phyloP scores from a whole-genome alignment of 768 basidiomycete genomes.

The Collybia sp. region DNA sequence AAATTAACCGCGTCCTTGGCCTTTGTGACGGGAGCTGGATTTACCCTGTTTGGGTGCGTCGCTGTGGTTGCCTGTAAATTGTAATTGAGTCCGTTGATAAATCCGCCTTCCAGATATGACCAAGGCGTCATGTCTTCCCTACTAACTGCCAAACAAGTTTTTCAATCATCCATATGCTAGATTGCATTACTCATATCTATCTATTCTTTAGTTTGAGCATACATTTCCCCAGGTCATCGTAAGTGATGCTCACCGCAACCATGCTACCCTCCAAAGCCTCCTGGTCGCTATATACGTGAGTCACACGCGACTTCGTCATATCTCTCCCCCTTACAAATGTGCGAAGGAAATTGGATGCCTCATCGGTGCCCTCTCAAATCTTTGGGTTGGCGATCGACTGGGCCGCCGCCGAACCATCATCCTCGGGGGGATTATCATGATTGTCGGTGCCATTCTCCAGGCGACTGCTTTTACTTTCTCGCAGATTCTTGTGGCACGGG shows the following conservation, averaged over 20 bases:
- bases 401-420: conserved; percentile 57
- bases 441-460: conserved; percentile 59
- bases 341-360: conserved; percentile 61
- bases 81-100: neutral
- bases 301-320: neutral
- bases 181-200: neutral
- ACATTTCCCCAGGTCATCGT: conserved; percentile 52
- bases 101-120: conserved; percentile 42
- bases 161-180: neutral
- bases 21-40: conserved; percentile 42
- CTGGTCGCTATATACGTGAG: conserved; percentile 55
- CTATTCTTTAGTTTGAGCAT: conserved; percentile 40
- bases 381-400: conserved; percentile 55
- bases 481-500: conserved; percentile 58
- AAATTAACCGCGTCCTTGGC: conserved; percentile 33
- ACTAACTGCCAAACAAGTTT: conserved; percentile 48
- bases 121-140: conserved; percentile 71
- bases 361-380: conserved; percentile 56
- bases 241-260: conserved; percentile 28
- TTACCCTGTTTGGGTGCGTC: conserved; percentile 53
- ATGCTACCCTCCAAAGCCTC: conserved; percentile 56
- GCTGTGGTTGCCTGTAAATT: conserved; percentile 6
- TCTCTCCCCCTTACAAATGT: neutral
- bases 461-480: conserved; percentile 51
- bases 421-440: conserved; percentile 55